These are phyloP conservation scores for Persicaria maculosa DNA, from an alignment of 148 eudicot species.

Conservation along the genomic window DNA sequence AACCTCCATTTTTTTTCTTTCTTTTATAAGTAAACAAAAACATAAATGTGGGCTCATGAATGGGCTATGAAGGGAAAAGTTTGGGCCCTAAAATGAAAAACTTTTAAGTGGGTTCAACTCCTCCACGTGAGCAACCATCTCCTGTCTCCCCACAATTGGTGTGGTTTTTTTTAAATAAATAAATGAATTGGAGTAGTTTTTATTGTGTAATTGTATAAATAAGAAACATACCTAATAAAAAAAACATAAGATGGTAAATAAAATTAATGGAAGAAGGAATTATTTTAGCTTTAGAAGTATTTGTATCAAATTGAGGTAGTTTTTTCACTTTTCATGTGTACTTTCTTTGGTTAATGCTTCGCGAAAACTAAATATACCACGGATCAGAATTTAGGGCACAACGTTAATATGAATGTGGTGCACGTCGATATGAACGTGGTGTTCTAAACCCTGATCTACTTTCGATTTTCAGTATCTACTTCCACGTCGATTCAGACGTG, in stretches of 20 bases:
- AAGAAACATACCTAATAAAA: too few species aligned
- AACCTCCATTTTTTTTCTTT: not conserved
- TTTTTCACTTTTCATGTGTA: too few species aligned
- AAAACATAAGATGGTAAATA: not conserved
- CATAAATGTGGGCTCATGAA: not conserved
- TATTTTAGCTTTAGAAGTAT: not conserved
- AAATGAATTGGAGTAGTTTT: not conserved
- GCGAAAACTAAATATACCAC: too few species aligned
- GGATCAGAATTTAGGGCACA: too few species aligned
- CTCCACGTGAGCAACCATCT: slow-evolving; percentile 1
- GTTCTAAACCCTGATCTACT: too few species aligned
- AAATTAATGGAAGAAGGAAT: not conserved
- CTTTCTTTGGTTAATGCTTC: too few species aligned
- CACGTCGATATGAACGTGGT: too few species aligned
- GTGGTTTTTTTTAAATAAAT: not conserved
- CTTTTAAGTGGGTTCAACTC: not conserved
- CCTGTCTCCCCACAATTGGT: not conserved
- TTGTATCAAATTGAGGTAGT: not conserved
- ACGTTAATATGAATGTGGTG: too few species aligned
- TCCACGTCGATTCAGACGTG: too few species aligned
- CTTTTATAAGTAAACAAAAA: not conserved
- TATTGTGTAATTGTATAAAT: not conserved
- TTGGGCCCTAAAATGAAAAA: not conserved
- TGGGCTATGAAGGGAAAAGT: not conserved
- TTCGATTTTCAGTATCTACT: too few species aligned